These are phyloP conservation scores for Syzygium aromaticum DNA, from an alignment of 345 rosid genomes.

Conservation along the genomic window DNA sequence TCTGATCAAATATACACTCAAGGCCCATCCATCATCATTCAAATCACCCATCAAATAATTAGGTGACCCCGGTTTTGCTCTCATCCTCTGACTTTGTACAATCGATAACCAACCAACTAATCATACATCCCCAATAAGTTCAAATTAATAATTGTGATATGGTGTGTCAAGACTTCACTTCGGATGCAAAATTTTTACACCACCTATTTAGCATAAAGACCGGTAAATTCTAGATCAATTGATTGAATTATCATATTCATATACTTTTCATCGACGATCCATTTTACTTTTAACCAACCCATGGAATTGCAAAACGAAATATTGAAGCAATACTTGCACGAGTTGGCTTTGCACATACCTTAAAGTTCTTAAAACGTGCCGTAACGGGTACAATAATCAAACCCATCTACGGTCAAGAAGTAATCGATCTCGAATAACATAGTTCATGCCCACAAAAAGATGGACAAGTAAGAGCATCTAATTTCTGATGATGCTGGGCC, in stretches of 20 bases:
- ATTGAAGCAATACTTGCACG: no score
- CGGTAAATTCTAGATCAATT: neutral
- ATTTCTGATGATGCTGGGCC: neutral
- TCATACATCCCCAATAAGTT: neutral
- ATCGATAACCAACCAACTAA: neutral
- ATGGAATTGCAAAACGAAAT: no score
- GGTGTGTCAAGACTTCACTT: neutral
- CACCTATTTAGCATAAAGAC: neutral
- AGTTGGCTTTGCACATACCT: rapidly evolving
- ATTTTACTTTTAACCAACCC: neutral
- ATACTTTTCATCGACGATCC: neutral
- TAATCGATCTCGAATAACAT: neutral
- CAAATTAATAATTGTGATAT: neutral
- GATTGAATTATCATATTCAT: neutral
- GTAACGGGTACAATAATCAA: neutral
- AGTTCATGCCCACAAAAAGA: neutral
- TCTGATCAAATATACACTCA: neutral
- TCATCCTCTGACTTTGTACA: neutral
- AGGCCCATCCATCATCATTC: neutral
- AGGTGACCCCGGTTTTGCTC: neutral
- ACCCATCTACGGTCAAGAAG: neutral
- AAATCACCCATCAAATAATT: neutral
- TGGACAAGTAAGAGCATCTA: neutral
- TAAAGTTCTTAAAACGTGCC: neutral
- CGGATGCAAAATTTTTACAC: neutral